Evolutionary conservation across 2,329 filamentous ascomycete species (phyloP).

Genomic region (Nemania abortiva): DNA sequence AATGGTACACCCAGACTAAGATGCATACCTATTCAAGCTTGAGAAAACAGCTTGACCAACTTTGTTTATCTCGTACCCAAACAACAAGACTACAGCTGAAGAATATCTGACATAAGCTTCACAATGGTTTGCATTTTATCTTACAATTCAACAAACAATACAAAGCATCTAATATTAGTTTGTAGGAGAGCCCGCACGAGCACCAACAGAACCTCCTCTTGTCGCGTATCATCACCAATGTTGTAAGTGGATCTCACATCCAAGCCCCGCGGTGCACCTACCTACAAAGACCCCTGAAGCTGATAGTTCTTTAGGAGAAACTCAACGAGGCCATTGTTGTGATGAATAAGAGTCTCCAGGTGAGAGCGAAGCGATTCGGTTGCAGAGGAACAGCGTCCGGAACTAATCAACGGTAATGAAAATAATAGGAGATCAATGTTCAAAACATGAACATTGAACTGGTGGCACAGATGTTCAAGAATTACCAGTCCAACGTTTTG

Average conservation of each 20-base stretch:
- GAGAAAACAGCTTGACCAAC: background rate
- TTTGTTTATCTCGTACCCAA: background rate
- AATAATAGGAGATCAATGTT: slow-evolving; percentile 89
- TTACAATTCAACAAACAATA: background rate
- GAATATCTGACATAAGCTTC: slow-evolving; percentile 7
- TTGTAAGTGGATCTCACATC: slow-evolving; percentile 70
- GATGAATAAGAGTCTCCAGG: slow-evolving; percentile 92
- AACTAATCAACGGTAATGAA: slow-evolving; percentile 1
- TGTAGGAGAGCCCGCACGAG: slow-evolving; percentile 94
- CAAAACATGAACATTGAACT: slow-evolving; percentile 99
- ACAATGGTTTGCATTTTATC: slow-evolving; percentile 43
- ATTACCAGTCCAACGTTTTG: slow-evolving; percentile 97
- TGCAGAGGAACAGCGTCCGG: background rate
- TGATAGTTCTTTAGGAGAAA: slow-evolving; percentile 77
- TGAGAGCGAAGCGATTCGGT: slow-evolving; percentile 51
- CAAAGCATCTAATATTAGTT: slow-evolving; percentile 30
- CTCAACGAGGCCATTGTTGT: slow-evolving; percentile 93
- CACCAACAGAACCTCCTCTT: slow-evolving; percentile 95
- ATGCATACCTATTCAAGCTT: background rate
- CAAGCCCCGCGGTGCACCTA: slow-evolving; percentile 31
- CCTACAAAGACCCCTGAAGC: background rate
- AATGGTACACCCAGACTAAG: background rate
- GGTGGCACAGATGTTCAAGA: slow-evolving; percentile 99
- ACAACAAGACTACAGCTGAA: slow-evolving; percentile 10
- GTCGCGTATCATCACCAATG: slow-evolving; percentile 96